Evolutionary conservation across 768 basidiomycete species (phyloP).

Genomic region (Fomitopsis serialis): DNA sequence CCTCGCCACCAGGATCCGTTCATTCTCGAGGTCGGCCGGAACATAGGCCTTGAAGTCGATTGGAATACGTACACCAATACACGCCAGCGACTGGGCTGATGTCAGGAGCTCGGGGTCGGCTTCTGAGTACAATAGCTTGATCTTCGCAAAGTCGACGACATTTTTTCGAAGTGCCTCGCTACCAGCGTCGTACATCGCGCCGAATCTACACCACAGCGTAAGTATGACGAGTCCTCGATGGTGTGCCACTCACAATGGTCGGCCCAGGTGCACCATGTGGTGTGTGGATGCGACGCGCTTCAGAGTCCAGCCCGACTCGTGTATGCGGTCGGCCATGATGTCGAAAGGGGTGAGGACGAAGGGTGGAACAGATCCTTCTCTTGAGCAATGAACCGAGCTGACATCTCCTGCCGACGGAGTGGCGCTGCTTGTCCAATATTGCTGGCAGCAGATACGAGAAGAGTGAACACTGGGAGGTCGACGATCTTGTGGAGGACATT

Average conservation of each 20-base stretch:
- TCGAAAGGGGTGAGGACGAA: too few species aligned
- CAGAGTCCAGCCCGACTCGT: too few species aligned
- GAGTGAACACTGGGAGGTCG: too few species aligned
- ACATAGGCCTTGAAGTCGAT: conserved; percentile 18
- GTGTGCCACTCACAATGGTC: conserved; percentile 18
- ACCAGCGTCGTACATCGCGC: conserved; percentile 9
- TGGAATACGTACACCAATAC: conserved; percentile 18
- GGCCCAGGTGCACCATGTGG: conserved; percentile 19
- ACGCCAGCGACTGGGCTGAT: conserved; percentile 3
- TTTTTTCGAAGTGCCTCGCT: not conserved
- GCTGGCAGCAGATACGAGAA: too few species aligned
- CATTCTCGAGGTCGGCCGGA: not conserved
- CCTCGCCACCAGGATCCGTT: conserved; percentile 24
- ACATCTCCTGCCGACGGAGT: too few species aligned
- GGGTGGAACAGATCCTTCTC: too few species aligned
- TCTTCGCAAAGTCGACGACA: conserved; percentile 7
- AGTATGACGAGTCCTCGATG: not conserved
- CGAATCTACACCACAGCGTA: conserved; percentile 6
- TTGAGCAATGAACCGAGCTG: too few species aligned
- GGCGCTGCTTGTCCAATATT: too few species aligned
- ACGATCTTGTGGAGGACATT: too few species aligned
- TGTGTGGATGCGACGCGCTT: too few species aligned
- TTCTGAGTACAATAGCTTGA: not conserved
- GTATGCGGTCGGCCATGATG: too few species aligned
- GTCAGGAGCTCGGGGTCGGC: not conserved